Base-by-base conservation (phyloP, 495 filamentous ascomycete genomes). In the Lindgomyces ingoldianus region DNA sequence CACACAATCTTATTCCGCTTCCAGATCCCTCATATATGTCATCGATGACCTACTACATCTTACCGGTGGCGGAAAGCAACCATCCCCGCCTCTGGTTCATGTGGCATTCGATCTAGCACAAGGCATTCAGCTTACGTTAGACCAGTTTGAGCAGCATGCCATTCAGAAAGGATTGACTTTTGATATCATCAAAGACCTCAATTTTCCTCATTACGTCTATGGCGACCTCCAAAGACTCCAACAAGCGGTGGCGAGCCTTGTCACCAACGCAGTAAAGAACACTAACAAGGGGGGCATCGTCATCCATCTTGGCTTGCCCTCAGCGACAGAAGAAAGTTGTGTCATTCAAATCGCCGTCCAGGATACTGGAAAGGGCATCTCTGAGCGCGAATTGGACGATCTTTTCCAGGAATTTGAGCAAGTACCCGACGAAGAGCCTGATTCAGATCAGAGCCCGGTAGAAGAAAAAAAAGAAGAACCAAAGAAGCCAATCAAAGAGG, bases 31-130 rank as follows among this genome's bases (percentile, higher is more conserved):
- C 16, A 33, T 58, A 11, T 65, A 58, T 39, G 54, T 65, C 1
- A 53, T 65, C 4, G 62, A 65, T 21, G 54, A 58, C 25, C 47
- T 65, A 3, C 47, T 59, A 2, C 27, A 65, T 24, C 62, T 65
- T 19, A 65, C 62, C 16, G 54, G 45, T 14, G 36, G 9, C 21
- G 10, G 9, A 10, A 49, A 44, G 18, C 39, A 52, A 33, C 54
- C 53, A 22, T 14, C 62, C 21, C 18, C 51, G 4, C 49, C 50
- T 42, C 12, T 53, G 12, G 22, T 49, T 11, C 3, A 54, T 12
- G 27, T 29, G 4, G 18, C 62, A 2, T 65, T 58, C 26, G 54
- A 65, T 10, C 46, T 58, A 6, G 53, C 3, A 30, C 51, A 52
- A 33, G 45, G 18, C 11, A 33, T 65, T 2, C 21, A 59, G 22